Conservation (phyloP, 345 rosid species). For the Angophora floribunda region DNA sequence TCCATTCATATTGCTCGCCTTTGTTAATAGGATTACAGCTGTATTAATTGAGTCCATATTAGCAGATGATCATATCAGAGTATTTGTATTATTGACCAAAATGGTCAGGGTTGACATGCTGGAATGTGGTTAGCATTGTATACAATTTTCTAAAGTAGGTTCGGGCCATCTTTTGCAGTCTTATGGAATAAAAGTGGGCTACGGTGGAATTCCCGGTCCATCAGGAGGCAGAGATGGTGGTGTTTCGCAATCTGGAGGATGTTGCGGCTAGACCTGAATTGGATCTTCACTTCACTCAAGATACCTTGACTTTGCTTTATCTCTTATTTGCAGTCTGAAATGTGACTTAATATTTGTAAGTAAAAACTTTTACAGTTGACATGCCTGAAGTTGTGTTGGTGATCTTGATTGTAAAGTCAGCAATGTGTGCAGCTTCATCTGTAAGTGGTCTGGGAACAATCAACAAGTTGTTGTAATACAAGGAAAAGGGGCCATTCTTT, state of each 20-base stretch:
- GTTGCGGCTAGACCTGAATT: slow-evolving; percentile 51
- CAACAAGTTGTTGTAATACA: background rate
- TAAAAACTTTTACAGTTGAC: background rate
- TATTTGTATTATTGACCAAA: background rate
- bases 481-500: background rate
- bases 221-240: slow-evolving; percentile 85
- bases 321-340: background rate
- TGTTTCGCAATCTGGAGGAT: slow-evolving; percentile 77
- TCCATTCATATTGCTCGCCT: background rate
- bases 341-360: background rate
- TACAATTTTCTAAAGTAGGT: background rate
- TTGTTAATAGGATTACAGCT: background rate
- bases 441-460: background rate
- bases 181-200: slow-evolving; percentile 94
- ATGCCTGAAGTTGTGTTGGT: background rate
- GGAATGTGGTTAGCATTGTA: slow-evolving; percentile 1
- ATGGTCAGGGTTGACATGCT: background rate
- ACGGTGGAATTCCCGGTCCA: slow-evolving; percentile 94
- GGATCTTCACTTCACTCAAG: background rate
- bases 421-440: background rate
- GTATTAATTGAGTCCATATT: background rate
- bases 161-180: slow-evolving; percentile 31
- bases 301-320: background rate
- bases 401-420: background rate
- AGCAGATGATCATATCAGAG: background rate